Evolutionary conservation across 164 flowering plant genomes (phyloP), one percentile per base, ranked within the genome.

Genomic region (Buxus sempervirens): DNA sequence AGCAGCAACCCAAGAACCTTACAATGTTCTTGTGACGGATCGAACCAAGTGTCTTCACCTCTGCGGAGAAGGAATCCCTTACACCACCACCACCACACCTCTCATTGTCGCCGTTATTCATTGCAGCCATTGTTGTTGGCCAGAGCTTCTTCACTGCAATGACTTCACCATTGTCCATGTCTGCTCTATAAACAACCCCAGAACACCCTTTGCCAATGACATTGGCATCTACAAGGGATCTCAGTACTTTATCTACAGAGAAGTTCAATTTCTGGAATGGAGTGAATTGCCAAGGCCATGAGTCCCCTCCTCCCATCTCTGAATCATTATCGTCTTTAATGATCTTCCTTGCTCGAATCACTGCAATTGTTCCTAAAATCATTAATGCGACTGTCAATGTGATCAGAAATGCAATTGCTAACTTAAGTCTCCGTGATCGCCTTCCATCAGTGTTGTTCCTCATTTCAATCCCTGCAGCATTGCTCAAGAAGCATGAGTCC

Each of bases 11-110:
- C 70, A 91, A 64, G 71, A 91, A 87, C 75, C 85, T 78, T 14
- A 91, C 95, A 20, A 91, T 91, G 81, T 89, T 89, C 81, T 86
- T 87, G 79, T 91, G 97, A 7, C 97, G 80, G 70, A 91, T 88
- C 15, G 91, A 78, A 22, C 95, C 93, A 2, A 89, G 81, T 0
- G 97, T 87, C 63, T 78, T 87, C 60, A 89, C 81, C 78, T 91
- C 97, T 15, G 97, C 75, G 1, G 91, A 85, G 82, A 89, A 91
- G 12, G 95, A 87, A 73, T 89, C 95, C 2, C 91, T 84, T 23
- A 85, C 82, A 0, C 78, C 79, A 20, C 60, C 59, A 22, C 13
- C 15, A 9, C 66, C 42, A 42, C 66, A 24, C 57, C 56, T 62
- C 5, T 69, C 62, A 21, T 65, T 78, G 0, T 73, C 72, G 45